Evolutionary conservation across 768 basidiomycete genomes (phyloP), one percentile per base, ranked within the genome.

Genomic region (Collybia sordida): DNA sequence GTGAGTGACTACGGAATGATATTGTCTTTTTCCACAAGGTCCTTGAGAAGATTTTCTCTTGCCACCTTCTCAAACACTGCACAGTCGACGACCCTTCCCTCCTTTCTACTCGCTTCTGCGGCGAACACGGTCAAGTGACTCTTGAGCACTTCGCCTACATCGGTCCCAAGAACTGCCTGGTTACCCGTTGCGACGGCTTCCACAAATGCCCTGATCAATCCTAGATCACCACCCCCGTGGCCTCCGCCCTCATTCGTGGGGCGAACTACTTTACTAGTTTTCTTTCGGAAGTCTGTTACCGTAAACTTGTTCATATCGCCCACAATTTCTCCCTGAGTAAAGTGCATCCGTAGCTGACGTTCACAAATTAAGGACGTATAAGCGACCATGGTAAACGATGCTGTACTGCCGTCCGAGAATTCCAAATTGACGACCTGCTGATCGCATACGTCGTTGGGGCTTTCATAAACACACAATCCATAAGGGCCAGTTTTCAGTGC

Each of bases 391-490:
- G 93, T 93, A 65, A 95, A 89, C 0, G 89, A 89, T 11, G 80
- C 89, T 0, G 93, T 94, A 23, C 81, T 75, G 14, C 91, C 90
- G 44, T 83, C 82, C 6, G 86, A 83, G 64, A 90, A 95, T 60
- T 93, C 88, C 49, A 95, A 67, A 63, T 93, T 94, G 54, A 95
- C 93, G 40, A 94, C 87, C 68, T 94, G 92, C 56, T 95, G 85
- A 67, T 95, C 92, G 59, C 88, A 90, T 41, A 95, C 91, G 61
- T 94, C 87, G 62, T 95, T 95, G 38, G 78, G 72, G 46, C 82
- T 78, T 62, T 93, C 90, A 64, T 95, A 95, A 5, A 92, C 91
- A 59, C 93, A 95, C 49, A 73, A 68, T 0, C 93, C 93, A 51
- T 93, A 93, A 15, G 86, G 83, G 2, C 87, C 84, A 3, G 67